phyloP scores from a whole-genome alignment of 2,329 filamentous ascomycete species.

The Zymoseptoria tritici region DNA sequence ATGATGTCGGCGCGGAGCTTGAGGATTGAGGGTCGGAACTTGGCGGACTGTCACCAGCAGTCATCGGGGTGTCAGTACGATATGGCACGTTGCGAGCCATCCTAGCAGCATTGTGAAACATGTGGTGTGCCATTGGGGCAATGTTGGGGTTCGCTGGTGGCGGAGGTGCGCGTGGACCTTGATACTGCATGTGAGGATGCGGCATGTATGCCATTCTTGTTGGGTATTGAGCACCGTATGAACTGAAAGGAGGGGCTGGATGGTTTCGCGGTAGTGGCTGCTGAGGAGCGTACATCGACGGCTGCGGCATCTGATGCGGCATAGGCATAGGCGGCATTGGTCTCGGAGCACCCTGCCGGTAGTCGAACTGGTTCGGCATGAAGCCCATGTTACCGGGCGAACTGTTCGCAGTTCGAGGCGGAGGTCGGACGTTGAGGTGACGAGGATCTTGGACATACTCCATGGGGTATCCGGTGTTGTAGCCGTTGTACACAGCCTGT shows the following conservation, averaged over 20 bases:
- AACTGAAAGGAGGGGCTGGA: conserved; percentile 5
- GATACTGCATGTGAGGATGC: conserved; percentile 16
- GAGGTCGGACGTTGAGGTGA: conserved; percentile 22
- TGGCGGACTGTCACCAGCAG: conserved; percentile 32
- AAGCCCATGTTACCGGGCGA: conserved; percentile 19
- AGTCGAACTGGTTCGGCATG: conserved; percentile 22
- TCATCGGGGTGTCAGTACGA: conserved; percentile 30
- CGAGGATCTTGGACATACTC: conserved; percentile 17
- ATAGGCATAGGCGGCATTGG: conserved; percentile 15
- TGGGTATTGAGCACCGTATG: conserved; percentile 14
- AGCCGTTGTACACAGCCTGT: conserved; percentile 25
- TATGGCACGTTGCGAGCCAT: conserved; percentile 26
- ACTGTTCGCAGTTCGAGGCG: conserved; percentile 20
- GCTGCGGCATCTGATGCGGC: conserved; percentile 15
- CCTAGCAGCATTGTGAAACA: conserved; percentile 29
- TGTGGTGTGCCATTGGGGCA: conserved; percentile 24
- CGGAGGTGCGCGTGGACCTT: conserved; percentile 17
- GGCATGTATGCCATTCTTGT: conserved; percentile 16
- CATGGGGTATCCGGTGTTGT: conserved; percentile 21
- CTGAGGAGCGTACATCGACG: conserved; percentile 12
- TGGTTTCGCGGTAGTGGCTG: conserved; percentile 14
- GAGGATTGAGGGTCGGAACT: conserved; percentile 39
- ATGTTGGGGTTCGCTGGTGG: conserved; percentile 16
- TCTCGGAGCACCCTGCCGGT: conserved; percentile 20
- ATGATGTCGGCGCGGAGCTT: conserved; percentile 32